A percentile compares a stretch with the other conserved stretches of the same genome.
phyloP scores from a whole-genome alignment of 1,139 yeast species.

The Kodamaea fungicola region DNA sequence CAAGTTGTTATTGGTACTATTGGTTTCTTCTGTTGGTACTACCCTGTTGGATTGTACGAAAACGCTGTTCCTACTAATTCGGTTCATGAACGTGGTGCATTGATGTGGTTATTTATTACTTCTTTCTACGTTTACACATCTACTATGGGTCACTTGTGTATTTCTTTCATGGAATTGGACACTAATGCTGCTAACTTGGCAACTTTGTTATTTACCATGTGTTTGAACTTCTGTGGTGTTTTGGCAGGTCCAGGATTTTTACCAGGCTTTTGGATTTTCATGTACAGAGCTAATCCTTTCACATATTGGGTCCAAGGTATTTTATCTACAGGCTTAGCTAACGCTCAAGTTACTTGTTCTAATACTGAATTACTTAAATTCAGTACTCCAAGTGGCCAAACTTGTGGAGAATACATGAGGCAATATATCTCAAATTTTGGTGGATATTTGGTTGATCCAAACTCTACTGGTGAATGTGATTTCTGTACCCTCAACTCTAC shows the following conservation, averaged over 20 bases:
- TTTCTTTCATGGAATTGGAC: constrained; percentile 62
- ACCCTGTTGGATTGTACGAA: constrained; percentile 38
- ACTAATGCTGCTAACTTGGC: constrained; percentile 74
- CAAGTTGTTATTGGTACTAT: constrained; percentile 33
- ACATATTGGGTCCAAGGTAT: constrained; percentile 58
- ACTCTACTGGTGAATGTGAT: constrained; percentile 44
- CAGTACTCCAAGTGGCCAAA: constrained; percentile 45
- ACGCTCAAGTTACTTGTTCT: constrained; percentile 47
- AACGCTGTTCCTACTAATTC: constrained; percentile 29
- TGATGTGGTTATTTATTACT: constrained; percentile 57
- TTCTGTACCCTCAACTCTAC: constrained; percentile 52
- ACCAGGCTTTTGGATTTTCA: constrained; percentile 52
- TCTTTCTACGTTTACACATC: constrained; percentile 58
- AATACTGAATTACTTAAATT: constrained; percentile 43
- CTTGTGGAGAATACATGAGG: constrained; percentile 53
- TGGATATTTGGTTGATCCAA: constrained; percentile 44
- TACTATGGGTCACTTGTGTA: constrained; percentile 62
- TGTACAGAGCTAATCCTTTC: constrained; percentile 64
- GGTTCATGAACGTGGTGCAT: constrained; percentile 53
- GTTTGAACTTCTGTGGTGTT: constrained; percentile 81
- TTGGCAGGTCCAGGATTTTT: constrained; percentile 57
- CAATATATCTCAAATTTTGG: constrained; percentile 45
- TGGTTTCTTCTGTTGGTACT: constrained; percentile 39
- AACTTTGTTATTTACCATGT: constrained; percentile 60
- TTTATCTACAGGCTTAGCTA: constrained; percentile 51